phyloP scores from a whole-genome alignment of 169 alveolate species.

The Plasmodium adleri region DNA sequence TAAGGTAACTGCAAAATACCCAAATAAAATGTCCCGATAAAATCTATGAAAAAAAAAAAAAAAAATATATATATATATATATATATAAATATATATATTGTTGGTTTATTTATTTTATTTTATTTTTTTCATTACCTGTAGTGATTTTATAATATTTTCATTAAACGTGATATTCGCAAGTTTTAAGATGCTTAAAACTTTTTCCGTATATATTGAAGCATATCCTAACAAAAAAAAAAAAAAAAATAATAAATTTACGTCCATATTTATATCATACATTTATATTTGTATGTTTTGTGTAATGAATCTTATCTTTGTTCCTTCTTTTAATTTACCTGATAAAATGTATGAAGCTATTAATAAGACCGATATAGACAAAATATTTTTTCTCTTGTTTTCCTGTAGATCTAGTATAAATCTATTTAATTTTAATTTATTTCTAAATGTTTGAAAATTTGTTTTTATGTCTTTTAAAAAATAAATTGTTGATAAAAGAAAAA shows the following conservation, averaged over 20 bases:
- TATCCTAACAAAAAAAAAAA: slow-evolving; percentile 40
- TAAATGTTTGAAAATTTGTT: slow-evolving; percentile 25
- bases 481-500: slow-evolving; percentile 24
- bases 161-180: neutral
- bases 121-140: slow-evolving; percentile 40
- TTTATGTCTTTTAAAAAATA: slow-evolving; percentile 50
- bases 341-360: slow-evolving; percentile 63
- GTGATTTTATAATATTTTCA: slow-evolving; percentile 38
- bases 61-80: neutral
- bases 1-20: slow-evolving; percentile 61
- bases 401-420: slow-evolving; percentile 31
- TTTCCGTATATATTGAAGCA: slow-evolving; percentile 52
- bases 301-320: neutral
- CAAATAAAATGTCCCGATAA: slow-evolving; percentile 62
- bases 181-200: slow-evolving; percentile 11
- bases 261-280: neutral
- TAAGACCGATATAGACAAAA: slow-evolving; percentile 37
- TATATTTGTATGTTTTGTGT: neutral
- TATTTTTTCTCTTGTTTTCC: slow-evolving; percentile 46
- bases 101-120: neutral
- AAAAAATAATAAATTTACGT: neutral
- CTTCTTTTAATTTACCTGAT: slow-evolving; percentile 20
- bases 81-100: neutral
- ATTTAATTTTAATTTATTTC: slow-evolving; percentile 14
- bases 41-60: slow-evolving; percentile 23